Conservation (phyloP, 441 rosid species). For the Daphne laureola region DNA sequence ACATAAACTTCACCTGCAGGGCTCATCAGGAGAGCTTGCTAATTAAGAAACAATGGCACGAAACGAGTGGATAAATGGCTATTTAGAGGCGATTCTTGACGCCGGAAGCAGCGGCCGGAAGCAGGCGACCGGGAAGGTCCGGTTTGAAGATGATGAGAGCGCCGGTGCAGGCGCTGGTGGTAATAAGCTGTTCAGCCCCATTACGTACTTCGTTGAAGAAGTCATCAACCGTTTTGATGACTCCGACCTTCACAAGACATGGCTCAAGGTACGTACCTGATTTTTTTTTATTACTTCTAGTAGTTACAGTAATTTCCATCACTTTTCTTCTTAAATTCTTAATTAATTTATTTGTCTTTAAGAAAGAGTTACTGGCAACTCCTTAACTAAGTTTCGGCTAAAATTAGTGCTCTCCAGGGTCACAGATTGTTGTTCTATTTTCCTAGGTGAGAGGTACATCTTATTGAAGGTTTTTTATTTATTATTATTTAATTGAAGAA, state of each 20-base stretch:
- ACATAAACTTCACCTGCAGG: no score
- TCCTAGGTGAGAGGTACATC: no score
- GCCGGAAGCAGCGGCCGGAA: constrained; percentile 56
- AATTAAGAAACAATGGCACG: constrained; percentile 44
- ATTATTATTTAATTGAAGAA: no score
- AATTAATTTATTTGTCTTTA: background rate
- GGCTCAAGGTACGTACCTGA: constrained; percentile 51
- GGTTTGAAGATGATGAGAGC: constrained; percentile 22
- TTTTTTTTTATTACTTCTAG: background rate
- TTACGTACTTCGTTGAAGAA: constrained; percentile 64
- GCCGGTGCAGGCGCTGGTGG: no score
- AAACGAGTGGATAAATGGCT: constrained; percentile 92
- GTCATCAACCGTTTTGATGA: constrained; percentile 62
- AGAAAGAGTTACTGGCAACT: background rate
- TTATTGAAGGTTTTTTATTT: no score
- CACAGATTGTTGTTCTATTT: no score
- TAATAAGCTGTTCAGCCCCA: constrained; percentile 43
- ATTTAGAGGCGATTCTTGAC: constrained; percentile 85
- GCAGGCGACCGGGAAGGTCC: constrained; percentile 29
- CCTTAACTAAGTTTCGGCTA: no score
- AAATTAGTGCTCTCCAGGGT: no score
- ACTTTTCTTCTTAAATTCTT: background rate
- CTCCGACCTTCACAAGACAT: constrained; percentile 56
- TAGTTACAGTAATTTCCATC: background rate
- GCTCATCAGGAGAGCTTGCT: no score